Base-by-base conservation (phyloP, 2,329 filamentous ascomycete species). In the Fusarium temperatum region DNA sequence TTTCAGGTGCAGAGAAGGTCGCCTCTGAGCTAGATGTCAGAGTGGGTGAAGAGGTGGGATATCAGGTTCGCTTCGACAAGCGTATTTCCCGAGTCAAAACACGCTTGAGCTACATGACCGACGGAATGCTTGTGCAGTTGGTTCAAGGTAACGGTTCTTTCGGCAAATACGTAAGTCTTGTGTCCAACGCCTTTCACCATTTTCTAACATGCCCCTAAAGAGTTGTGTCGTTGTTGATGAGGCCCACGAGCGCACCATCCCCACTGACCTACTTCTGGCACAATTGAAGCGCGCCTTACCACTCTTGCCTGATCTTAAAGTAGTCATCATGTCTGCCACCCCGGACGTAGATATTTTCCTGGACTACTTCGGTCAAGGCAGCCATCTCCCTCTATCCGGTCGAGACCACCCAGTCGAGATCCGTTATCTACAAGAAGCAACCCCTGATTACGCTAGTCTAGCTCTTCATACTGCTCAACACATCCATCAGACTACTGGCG, bases 1-100 rank as follows among this genome's bases (percentile, higher is more conserved):
- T 97, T 93, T 94, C 91, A 76, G 94, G 97, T 35, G 95, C 95
- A n/a, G 89, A 92, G 44, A 93, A 95, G 85, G 95, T 98, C 6
- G 93, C 94, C 0, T 94, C 97, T 71, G 95, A 98, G 80, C 92
- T 96, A 87, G 94, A 92, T 2, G 91, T 93, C 53, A 93, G 93
- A 79, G 83, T 97, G 17, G 95, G 95, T 3, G 92, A 93, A 70
- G 93, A 97, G 79, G 94, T 97, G 42, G 95, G 95, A n/a, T 98
- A 97, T 80, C 90, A 91, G 78, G 94, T 98, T 80, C 93, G 96
- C 81, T 91, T 91, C 66, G 95, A 93, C 1, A 92, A 90, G 79
- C 38, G 24, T 17, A 58, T 36, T 26, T 50, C 50, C 4, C 28
- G 35, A 5, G 44, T 54, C 24, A 61, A 57, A 41, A 72, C 65